Evolutionary conservation across 495 filamentous ascomycete species (phyloP).

Genomic region (Penicillium subrubescens): DNA sequence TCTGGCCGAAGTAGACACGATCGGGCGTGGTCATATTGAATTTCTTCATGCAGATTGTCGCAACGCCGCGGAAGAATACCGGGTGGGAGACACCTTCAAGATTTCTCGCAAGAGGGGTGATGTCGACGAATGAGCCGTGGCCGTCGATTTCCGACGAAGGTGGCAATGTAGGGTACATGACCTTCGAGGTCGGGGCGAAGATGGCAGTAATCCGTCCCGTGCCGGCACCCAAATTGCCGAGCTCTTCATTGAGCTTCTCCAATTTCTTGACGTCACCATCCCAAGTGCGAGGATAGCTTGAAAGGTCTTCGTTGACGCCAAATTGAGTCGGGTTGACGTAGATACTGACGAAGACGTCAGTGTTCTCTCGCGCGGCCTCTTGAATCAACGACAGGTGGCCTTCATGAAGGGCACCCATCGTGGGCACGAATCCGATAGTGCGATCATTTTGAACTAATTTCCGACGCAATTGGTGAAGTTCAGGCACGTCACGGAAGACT

Average conservation of each 20-base stretch:
- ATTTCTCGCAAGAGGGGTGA: constrained; percentile 77
- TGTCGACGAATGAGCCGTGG: constrained; percentile 85
- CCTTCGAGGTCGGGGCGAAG: constrained; percentile 78
- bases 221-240: constrained; percentile 53
- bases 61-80: constrained; percentile 94
- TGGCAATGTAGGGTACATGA: constrained; percentile 85
- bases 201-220: constrained; percentile 75
- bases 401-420: constrained; percentile 93
- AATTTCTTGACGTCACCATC: constrained; percentile 69
- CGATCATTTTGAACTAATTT: constrained; percentile 67
- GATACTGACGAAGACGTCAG: constrained; percentile 82
- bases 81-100: constrained; percentile 87
- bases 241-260: constrained; percentile 68
- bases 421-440: constrained; percentile 86
- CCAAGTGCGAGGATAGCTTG: constrained; percentile 87
- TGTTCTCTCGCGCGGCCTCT: constrained; percentile 79
- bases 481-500: constrained; percentile 71
- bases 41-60: constrained; percentile 95
- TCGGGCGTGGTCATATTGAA: constrained; percentile 91
- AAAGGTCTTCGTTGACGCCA: constrained; percentile 83
- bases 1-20: constrained; percentile 94
- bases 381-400: constrained; percentile 89
- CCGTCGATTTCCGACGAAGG: constrained; percentile 78
- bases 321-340: constrained; percentile 98
- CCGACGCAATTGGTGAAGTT: constrained; percentile 71